Conservation (phyloP, 768 basidiomycete genomes). For the Pleurotus giganteus region DNA sequence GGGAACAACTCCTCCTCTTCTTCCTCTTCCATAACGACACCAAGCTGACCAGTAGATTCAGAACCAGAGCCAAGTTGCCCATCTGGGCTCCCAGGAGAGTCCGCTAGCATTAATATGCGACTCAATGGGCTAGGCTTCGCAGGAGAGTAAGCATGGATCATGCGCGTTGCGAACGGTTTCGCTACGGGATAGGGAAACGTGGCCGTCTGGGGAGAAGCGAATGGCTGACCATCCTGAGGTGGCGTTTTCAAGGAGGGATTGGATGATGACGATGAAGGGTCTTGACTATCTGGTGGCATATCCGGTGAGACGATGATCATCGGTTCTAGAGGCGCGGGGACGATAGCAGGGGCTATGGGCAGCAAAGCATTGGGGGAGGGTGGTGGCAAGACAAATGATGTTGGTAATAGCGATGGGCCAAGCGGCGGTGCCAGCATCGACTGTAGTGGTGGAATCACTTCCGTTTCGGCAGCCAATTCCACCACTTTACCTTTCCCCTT, state of each 20-base stretch:
- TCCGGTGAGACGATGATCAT: background rate
- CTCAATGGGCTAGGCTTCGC: constrained; percentile 79
- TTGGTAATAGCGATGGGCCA: constrained; percentile 58
- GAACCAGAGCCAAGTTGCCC: constrained; percentile 12
- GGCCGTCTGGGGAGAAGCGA: constrained; percentile 16
- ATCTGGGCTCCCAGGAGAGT: constrained; percentile 49
- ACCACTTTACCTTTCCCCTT: constrained; percentile 14
- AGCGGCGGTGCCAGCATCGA: constrained; percentile 30
- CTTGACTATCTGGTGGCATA: background rate
- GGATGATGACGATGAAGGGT: background rate
- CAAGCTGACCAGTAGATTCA: constrained; percentile 21
- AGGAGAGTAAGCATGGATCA: constrained; percentile 83
- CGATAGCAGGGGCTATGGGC: constrained; percentile 59
- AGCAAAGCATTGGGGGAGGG: constrained; percentile 28
- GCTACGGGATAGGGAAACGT: constrained; percentile 62
- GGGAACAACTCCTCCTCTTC: constrained; percentile 22
- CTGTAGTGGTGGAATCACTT: constrained; percentile 33
- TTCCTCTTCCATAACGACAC: constrained; percentile 35
- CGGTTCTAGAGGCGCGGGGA: constrained; percentile 38
- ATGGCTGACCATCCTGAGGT: constrained; percentile 22
- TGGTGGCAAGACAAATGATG: constrained; percentile 75
- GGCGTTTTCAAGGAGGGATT: constrained; percentile 11
- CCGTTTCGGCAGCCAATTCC: constrained; percentile 38
- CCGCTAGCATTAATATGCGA: constrained; percentile 69
- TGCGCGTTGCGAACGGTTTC: constrained; percentile 64